Evolutionary conservation across 176 grass and related monocot species (phyloP).

Genomic region (Eragrostis curvula): DNA sequence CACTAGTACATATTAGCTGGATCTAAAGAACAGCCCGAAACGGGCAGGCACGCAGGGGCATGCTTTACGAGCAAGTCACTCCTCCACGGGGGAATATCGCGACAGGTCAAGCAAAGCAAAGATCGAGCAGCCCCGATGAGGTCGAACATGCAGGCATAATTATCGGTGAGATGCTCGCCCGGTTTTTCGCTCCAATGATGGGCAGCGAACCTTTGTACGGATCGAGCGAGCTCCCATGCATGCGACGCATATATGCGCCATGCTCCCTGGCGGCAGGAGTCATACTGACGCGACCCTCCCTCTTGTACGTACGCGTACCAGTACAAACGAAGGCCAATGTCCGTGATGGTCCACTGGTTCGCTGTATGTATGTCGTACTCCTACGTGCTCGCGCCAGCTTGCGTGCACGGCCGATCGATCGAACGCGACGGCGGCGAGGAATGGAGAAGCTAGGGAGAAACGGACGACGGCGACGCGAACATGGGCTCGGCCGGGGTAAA

Average conservation of each 20-base stretch:
- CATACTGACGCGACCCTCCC: neutral
- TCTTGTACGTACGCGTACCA: neutral
- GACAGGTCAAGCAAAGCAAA: neutral
- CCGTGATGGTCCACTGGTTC: neutral
- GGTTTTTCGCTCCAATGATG: constrained; percentile 21
- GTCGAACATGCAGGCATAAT: constrained; percentile 40
- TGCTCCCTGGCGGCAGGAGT: constrained; percentile 16
- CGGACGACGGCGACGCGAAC: neutral
- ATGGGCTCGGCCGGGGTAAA: constrained; percentile 16
- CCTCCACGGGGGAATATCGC: neutral
- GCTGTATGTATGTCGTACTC: neutral
- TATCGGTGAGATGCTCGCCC: neutral
- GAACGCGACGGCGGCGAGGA: neutral
- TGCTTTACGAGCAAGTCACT: constrained; percentile 45
- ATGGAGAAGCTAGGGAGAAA: neutral
- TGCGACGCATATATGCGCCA: neutral
- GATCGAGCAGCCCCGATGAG: neutral
- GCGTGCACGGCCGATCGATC: neutral
- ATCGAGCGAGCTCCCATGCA: neutral
- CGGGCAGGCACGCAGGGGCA: constrained; percentile 19
- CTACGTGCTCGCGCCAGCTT: neutral
- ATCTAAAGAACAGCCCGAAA: neutral
- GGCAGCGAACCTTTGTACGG: neutral
- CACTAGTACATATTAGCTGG: neutral
- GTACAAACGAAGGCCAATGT: no score